phyloP scores from a whole-genome alignment of 345 rosid genomes.

The Populus ilicifolia region DNA sequence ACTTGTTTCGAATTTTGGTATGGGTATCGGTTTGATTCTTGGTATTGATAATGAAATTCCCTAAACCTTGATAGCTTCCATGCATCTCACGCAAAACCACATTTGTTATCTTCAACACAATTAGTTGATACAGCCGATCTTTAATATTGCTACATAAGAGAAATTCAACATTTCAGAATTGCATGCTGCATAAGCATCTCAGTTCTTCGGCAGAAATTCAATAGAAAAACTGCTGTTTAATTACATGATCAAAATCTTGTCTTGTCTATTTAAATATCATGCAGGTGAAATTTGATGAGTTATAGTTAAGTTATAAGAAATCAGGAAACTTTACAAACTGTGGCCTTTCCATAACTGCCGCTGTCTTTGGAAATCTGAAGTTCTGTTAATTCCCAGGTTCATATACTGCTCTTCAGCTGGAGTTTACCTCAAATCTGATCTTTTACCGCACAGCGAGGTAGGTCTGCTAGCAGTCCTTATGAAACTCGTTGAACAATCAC shows the following conservation, averaged over 20 bases:
- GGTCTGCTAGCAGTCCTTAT: neutral
- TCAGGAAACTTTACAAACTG: neutral
- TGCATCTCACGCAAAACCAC: neutral
- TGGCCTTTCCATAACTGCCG: neutral
- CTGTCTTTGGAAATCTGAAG: conserved; percentile 10
- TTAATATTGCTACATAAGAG: neutral
- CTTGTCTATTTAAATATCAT: neutral
- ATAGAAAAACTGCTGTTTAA: neutral
- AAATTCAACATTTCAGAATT: neutral
- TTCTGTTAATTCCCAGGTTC: conserved; percentile 47
- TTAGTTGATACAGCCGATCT: neutral
- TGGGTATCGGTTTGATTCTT: neutral
- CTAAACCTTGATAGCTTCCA: neutral
- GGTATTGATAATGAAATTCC: neutral
- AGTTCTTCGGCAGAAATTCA: neutral
- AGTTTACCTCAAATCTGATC: conserved; percentile 85
- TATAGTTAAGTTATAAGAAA: neutral
- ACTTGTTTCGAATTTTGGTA: neutral
- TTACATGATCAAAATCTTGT: neutral
- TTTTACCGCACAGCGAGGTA: conserved; percentile 83
- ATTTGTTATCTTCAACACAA: no score
- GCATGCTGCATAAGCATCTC: neutral
- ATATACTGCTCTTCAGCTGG: conserved; percentile 97
- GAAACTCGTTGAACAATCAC: no score
- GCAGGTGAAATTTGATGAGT: neutral